Base-by-base conservation (phyloP, 306 rosid genomes). In the Carpinus fangiana region DNA sequence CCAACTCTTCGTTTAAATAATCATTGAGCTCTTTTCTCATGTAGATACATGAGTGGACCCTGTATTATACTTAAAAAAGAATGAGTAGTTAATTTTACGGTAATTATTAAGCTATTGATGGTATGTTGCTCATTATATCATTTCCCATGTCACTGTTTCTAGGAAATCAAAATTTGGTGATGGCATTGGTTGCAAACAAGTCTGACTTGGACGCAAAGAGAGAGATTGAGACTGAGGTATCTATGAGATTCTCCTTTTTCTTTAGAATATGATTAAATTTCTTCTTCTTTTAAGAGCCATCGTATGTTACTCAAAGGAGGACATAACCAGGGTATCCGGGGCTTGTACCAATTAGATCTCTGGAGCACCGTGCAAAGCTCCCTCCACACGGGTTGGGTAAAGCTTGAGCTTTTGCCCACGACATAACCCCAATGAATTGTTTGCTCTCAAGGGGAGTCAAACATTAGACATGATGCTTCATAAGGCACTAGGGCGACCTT, bases 151-250 rank as follows among this genome's bases (percentile, higher is more conserved):
- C 69, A 41, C 64, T 68, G 61, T 10, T 72, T 82, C 70, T 38
- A 93, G 98, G 93, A 72, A 93, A 81, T 82, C 85, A 77, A 67
- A 93, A 84, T 75, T 31, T 87, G 80, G 94, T 91, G 78, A 80
- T 91, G 98, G 96, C 91, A 11, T 85, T 93, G 72, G 98, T 86
- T 28, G 98, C 88, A 74, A 93, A 93, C 74, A 93, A 93, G 80
- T 87, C 77, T 36, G 98, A 93, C 80, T 79, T 93, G 90, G 94
- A 82, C 56, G 87, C 86, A 2, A 88, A 79, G 71, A 88, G 96
- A 79, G 94, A 93, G 82, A 88, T 93, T 34, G 86, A 74, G 52
- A 56, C 81, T 47, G 96, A 93, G 98, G 98, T 92, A 85, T 45
- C 51, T 23, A 18, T 46, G 23, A 47, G 48, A 77, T 73, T 68